phyloP scores from a whole-genome alignment of 2,329 filamentous ascomycete species.

The Pseudocercospora macadamiae region DNA sequence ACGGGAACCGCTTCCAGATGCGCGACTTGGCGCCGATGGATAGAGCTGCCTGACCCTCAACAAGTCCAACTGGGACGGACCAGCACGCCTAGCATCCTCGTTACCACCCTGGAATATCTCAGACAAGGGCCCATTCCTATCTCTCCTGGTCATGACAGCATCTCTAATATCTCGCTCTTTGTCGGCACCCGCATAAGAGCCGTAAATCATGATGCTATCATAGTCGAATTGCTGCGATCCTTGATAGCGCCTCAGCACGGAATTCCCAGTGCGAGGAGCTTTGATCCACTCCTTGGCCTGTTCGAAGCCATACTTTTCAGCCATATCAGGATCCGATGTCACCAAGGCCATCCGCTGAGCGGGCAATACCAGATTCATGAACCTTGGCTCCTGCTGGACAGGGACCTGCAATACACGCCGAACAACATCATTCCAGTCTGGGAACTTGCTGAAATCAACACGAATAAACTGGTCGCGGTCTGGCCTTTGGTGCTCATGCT shows the following conservation, averaged over 20 bases:
- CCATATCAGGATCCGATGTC: not conserved
- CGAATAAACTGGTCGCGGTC: not conserved
- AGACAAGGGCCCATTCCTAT: not conserved
- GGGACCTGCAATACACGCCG: not conserved
- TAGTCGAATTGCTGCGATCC: not conserved
- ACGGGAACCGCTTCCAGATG: not conserved
- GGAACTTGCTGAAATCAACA: not conserved
- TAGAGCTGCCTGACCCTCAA: not conserved
- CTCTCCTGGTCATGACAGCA: not conserved
- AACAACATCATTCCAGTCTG: not conserved
- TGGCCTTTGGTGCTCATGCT: not conserved
- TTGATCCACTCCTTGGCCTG: not conserved
- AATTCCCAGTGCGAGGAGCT: not conserved
- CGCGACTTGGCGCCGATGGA: not conserved
- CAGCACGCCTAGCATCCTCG: not conserved
- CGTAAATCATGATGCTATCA: constrained; percentile 4
- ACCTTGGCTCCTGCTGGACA: not conserved
- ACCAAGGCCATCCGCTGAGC: not conserved
- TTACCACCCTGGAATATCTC: not conserved
- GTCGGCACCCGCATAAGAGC: not conserved
- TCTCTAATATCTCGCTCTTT: not conserved
- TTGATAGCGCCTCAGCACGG: not conserved
- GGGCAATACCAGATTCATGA: not conserved
- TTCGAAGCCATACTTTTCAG: not conserved
- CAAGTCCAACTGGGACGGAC: not conserved